These are phyloP conservation scores for Rutstroemia sp. DNA, from an alignment of 2,329 filamentous ascomycete genomes.

Conservation along the genomic window DNA sequence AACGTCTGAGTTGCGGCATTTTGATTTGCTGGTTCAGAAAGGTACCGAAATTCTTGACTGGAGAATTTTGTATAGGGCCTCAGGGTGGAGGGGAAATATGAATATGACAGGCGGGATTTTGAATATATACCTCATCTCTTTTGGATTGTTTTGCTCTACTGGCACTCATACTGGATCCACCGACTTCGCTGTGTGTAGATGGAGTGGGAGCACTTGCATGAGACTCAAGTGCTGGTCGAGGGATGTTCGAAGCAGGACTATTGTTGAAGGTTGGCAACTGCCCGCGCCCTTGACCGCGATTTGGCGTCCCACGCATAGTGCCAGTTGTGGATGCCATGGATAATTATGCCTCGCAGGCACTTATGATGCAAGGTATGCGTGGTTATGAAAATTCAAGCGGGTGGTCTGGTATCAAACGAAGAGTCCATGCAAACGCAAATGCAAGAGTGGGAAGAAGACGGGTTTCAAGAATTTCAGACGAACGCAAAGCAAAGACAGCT, in stretches of 20 bases:
- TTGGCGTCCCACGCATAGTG: constrained; percentile 66
- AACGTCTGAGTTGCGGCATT: constrained; percentile 10
- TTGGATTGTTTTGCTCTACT: constrained; percentile 96
- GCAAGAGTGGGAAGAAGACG: not conserved
- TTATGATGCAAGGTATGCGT: not conserved
- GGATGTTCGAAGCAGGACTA: constrained; percentile 62
- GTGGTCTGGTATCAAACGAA: not conserved
- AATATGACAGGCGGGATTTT: not conserved
- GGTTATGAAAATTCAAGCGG: not conserved
- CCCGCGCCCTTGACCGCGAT: constrained; percentile 49
- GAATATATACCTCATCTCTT: constrained; percentile 77
- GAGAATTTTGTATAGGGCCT: not conserved
- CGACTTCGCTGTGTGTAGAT: constrained; percentile 42
- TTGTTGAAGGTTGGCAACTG: constrained; percentile 49
- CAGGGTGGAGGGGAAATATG: not conserved
- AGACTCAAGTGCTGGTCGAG: constrained; percentile 61
- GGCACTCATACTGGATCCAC: constrained; percentile 68
- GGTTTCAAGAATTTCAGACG: not conserved
- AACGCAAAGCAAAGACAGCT: not conserved
- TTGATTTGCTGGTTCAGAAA: not conserved
- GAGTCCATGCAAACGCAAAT: not conserved
- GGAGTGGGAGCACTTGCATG: constrained; percentile 32
- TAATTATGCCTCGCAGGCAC: not conserved
- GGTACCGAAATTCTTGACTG: not conserved
- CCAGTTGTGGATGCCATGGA: constrained; percentile 28